Conservation (phyloP, 148 eudicot genomes). For the Tetragonia tetragonoides region DNA sequence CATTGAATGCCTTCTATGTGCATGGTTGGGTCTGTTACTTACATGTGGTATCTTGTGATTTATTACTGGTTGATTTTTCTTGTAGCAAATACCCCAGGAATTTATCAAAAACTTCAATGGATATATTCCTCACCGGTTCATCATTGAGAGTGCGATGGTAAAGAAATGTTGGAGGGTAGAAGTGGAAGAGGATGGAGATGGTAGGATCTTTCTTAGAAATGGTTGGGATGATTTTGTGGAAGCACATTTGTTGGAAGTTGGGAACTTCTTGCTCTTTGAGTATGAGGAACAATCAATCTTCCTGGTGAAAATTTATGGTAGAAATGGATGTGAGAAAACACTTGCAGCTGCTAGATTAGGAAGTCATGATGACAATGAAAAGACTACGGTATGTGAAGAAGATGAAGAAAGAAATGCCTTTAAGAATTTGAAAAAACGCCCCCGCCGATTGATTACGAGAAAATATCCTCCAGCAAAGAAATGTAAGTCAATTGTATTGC, state of each 20-base stretch:
- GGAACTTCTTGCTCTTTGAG: slow-evolving; percentile 29
- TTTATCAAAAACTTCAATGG: slow-evolving; percentile 25
- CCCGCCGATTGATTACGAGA: background rate
- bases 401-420: slow-evolving; percentile 12
- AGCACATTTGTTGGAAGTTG: slow-evolving; percentile 28
- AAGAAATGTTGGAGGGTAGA: slow-evolving; percentile 31
- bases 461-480: slow-evolving; percentile 7
- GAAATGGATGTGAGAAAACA: slow-evolving; percentile 28
- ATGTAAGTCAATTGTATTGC: slow-evolving; percentile 13
- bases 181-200: slow-evolving; percentile 28
- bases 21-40: background rate
- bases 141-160: slow-evolving; percentile 23
- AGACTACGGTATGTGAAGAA: slow-evolving; percentile 8
- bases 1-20: background rate
- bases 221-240: slow-evolving; percentile 33
- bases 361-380: slow-evolving; percentile 11
- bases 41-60: background rate
- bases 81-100: slow-evolving; percentile 33
- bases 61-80: background rate
- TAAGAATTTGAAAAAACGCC: background rate
- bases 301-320: slow-evolving; percentile 26
- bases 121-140: slow-evolving; percentile 32
- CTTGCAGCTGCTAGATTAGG: background rate
- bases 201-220: slow-evolving; percentile 22
- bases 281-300: slow-evolving; percentile 32